Evolutionary conservation across 2,329 filamentous ascomycete species (phyloP), one percentile per base, ranked within the genome.

Genomic region (Pyricularia pennisetigena): DNA sequence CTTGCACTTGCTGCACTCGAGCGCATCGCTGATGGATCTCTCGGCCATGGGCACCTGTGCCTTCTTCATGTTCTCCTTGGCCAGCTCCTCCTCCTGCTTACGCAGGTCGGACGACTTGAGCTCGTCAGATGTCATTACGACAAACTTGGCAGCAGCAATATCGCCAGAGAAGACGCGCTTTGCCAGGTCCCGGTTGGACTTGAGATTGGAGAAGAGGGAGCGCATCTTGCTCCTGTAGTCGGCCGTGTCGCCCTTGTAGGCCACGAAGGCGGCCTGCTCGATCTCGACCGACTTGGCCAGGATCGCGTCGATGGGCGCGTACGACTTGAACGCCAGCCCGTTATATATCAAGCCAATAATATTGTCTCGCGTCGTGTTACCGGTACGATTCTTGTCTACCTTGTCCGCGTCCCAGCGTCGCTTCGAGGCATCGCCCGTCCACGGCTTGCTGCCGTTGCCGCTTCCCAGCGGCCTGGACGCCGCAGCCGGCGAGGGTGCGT

Each of bases 51-150:
- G 92, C 12, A 97, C 94, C 88, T 98, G 96, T 1, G 95, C 93
- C 79, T 94, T 93, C 82, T 93, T 93, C 91, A 98, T 94, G 79
- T 99, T 99, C 80, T 97, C 93, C 79, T 91, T 88, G 76, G 93
- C 85, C 66, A 97, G 85, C 77, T 88, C 88, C 73, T 86, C 82
- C 73, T 97, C 93, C 75, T 90, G 86, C 74, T 87, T 88, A 70
- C 89, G 88, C 79, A 92, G 90, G 78, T 95, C 89, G 66, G 89
- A 90, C 65, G 91, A 95, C 82, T 96, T 96, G 76, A 99, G 87
- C 78, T 98, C 94, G 68, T 97, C 91, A 74, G 92, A 89, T 9
- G 88, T 86, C 95, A 99, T 97, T 74, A 83, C 82, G 69, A 97
- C 93, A 73, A 99, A 96, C 49, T 83, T 83, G 2, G 88, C 86